Evolutionary conservation across 371 early-diverging fungal genomes (phyloP).

Genomic region (Mucor velutinosus): DNA sequence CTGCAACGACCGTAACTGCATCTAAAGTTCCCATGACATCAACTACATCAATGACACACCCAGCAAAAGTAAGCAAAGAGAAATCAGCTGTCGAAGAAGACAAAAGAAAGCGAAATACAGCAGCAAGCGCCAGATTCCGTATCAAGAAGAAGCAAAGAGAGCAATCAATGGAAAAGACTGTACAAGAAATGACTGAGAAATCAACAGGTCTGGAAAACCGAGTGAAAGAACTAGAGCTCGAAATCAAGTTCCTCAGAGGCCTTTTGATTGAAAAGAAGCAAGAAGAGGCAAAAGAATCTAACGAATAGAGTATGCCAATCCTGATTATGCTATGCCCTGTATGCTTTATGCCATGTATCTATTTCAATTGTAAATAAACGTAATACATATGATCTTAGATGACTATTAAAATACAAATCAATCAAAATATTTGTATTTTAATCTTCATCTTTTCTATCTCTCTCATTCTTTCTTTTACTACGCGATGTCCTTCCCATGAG

Average conservation of each 20-base stretch:
- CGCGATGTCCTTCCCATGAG: not conserved
- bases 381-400: conserved; percentile 4
- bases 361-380: conserved; percentile 2
- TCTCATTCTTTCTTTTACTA: not conserved
- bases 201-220: conserved; percentile 68
- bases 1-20: not conserved
- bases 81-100: conserved; percentile 61
- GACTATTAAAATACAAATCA: conserved; percentile 9
- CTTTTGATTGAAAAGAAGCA: conserved; percentile 73
- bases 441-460: conserved; percentile 9
- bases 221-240: conserved; percentile 81
- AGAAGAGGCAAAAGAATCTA: not conserved
- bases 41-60: not conserved
- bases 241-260: conserved; percentile 86
- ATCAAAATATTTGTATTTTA: conserved; percentile 1
- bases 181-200: conserved; percentile 77
- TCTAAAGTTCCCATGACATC: not conserved
- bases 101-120: conserved; percentile 90
- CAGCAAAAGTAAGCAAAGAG: not conserved
- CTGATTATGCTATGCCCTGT: not conserved
- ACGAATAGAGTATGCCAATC: not conserved
- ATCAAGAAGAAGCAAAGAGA: conserved; percentile 88
- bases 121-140: conserved; percentile 92
- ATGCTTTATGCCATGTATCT: not conserved
- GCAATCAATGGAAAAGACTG: conserved; percentile 77